Evolutionary conservation across 1,284 basidiomycete species (phyloP).

Genomic region (Ustanciosporium gigantosporum): DNA sequence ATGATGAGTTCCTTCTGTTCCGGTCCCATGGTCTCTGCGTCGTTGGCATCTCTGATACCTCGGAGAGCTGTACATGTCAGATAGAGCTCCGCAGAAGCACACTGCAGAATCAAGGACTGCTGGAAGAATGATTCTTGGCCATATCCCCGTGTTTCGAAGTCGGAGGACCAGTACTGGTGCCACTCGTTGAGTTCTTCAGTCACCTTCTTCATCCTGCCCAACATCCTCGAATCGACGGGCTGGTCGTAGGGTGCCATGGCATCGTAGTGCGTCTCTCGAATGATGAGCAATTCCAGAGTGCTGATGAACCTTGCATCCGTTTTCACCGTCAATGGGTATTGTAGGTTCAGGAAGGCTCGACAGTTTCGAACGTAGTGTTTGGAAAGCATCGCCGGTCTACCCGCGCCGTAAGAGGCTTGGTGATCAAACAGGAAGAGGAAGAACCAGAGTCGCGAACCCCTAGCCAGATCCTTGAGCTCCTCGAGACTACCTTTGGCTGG

Average conservation of each 20-base stretch:
- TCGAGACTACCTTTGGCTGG: slow-evolving; percentile 13
- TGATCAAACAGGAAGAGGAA: slow-evolving; percentile 89
- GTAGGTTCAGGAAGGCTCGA: slow-evolving; percentile 77
- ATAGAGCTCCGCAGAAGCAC: slow-evolving; percentile 90
- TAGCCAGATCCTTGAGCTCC: slow-evolving; percentile 25
- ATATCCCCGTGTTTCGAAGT: slow-evolving; percentile 75
- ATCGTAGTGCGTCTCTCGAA: slow-evolving; percentile 85
- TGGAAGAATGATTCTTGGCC: slow-evolving; percentile 80
- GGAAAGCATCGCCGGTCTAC: slow-evolving; percentile 77
- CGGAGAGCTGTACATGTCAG: slow-evolving; percentile 86
- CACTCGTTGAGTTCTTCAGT: slow-evolving; percentile 82
- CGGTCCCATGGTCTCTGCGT: slow-evolving; percentile 91
- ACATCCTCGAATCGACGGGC: slow-evolving; percentile 79
- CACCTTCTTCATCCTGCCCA: slow-evolving; percentile 81
- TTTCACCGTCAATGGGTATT: slow-evolving; percentile 78
- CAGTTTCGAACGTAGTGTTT: slow-evolving; percentile 83
- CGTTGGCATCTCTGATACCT: slow-evolving; percentile 67
- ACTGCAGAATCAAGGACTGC: slow-evolving; percentile 81
- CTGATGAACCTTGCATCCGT: slow-evolving; percentile 86
- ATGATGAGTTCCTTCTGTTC: slow-evolving; percentile 91
- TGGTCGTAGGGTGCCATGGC: slow-evolving; percentile 82
- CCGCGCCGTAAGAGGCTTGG: slow-evolving; percentile 82
- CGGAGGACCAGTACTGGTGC: slow-evolving; percentile 81
- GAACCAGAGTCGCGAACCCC: slow-evolving; percentile 80
- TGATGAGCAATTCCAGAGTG: slow-evolving; percentile 78